Evolutionary conservation across 345 rosid species (phyloP).

Genomic region (Eucalyptus lansdowneana): DNA sequence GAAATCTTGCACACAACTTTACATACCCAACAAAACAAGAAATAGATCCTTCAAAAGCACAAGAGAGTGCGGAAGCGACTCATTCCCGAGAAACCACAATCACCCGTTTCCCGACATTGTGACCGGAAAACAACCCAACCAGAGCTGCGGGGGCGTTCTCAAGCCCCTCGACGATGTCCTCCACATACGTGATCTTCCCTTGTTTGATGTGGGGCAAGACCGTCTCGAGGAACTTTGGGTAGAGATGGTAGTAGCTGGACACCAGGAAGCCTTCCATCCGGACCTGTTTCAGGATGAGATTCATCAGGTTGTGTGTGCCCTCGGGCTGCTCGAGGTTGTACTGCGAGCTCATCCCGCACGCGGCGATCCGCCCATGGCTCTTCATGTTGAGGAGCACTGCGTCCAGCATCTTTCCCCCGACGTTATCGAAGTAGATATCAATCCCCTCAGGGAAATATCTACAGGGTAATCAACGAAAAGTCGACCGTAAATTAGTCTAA

Average conservation of each 20-base stretch:
- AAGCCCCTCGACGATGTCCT: conserved; percentile 13
- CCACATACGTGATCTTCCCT: conserved; percentile 9
- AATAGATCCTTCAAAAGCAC: background rate
- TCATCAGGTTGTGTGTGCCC: conserved; percentile 4
- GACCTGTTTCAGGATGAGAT: background rate
- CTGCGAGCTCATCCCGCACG: conserved; percentile 10
- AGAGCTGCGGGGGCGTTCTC: conserved; percentile 8
- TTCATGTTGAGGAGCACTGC: conserved; percentile 14
- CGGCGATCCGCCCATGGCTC: background rate
- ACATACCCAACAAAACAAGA: background rate
- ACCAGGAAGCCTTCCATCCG: conserved; percentile 18
- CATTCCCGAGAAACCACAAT: conserved; percentile 13
- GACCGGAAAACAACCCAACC: conserved; percentile 8
- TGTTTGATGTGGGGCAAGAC: conserved; percentile 9
- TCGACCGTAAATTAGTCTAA: background rate
- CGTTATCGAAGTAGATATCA: background rate
- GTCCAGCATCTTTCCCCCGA: conserved; percentile 3
- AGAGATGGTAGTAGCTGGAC: background rate
- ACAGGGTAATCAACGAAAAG: background rate
- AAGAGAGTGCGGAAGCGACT: background rate
- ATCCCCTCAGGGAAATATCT: background rate
- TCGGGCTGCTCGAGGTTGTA: conserved; percentile 7
- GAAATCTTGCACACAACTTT: background rate
- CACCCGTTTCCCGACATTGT: conserved; percentile 15
- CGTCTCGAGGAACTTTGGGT: conserved; percentile 3